Conservation (phyloP, 169 alveolate species). For the Neospora caninum region DNA sequence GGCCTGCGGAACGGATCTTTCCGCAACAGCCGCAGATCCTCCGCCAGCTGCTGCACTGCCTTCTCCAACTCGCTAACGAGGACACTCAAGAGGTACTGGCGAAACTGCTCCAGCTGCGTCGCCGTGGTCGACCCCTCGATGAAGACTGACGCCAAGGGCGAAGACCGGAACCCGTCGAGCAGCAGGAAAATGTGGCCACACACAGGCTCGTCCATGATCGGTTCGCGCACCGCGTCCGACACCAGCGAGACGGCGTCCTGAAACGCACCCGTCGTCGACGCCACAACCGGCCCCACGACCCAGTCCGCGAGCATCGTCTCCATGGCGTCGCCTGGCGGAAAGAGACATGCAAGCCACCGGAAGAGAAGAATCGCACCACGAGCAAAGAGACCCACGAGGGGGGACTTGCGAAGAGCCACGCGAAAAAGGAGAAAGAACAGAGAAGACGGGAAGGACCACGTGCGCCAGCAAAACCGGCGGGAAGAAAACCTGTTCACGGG, state of each 20-base stretch:
- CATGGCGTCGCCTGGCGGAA: not conserved
- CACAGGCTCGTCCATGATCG: conserved; percentile 9
- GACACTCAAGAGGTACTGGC: not conserved
- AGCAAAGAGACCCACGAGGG: not conserved
- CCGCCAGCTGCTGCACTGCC: conserved; percentile 4
- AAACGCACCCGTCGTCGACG: not conserved
- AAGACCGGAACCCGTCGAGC: conserved; percentile 15
- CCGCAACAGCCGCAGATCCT: not conserved
- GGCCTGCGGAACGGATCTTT: not conserved
- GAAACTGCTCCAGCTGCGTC: not conserved
- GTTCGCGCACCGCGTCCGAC: not conserved
- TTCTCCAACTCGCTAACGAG: not conserved
- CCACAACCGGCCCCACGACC: not conserved
- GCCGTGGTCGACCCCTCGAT: not conserved
- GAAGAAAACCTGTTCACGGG: too few species aligned
- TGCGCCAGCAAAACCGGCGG: too few species aligned
- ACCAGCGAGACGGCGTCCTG: not conserved
- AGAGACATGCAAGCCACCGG: not conserved
- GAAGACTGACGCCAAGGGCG: not conserved
- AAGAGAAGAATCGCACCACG: not conserved
- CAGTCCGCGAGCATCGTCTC: conserved; percentile 15
- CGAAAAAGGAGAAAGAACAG: not conserved
- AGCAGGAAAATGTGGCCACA: conserved; percentile 17
- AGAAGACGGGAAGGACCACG: not conserved
- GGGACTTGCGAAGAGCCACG: not conserved